Evolutionary conservation across 768 basidiomycete genomes (phyloP), one percentile per base, ranked within the genome.

Genomic region (Kwoniella bestiolae): DNA sequence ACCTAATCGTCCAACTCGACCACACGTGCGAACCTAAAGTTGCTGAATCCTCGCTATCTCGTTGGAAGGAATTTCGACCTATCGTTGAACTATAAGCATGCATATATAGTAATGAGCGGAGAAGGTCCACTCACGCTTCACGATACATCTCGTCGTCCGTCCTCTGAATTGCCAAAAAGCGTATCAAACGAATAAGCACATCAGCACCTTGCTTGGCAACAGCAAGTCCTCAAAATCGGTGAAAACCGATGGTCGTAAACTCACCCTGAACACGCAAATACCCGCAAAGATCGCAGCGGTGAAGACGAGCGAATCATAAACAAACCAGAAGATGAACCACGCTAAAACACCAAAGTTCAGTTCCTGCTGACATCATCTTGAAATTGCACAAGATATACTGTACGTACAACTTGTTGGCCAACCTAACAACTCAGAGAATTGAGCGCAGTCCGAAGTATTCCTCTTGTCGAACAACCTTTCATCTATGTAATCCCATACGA

Each of bases 381-480:
- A n/a, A 47, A n/a, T n/a, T n/a, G n/a, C n/a, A n/a, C n/a, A n/a
- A n/a, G n/a, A 23, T 23, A 21, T 14, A n/a, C 16, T 6, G 6
- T 3, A 79, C 78, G 28, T n/a, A 79, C 79, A 70, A 31, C 71
- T 76, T n/a, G 72, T 68, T 3, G 80, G 75, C 72, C 78, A 80
- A 5, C 80, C 80, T 26, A 82, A 92, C 56, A 97, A 78, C 49
- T 92, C 82, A 18, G 86, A 82, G 77, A 92, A 95, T 74, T 97
- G 94, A 2, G 92, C 91, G 64, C 91, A 91, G 76, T 95, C 94
- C 1, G 92, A 93, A 74, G 93, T 91, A 75, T 95, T 95, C 28
- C 88, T 86, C 83, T 95, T 95, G 76, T 93, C 91, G 82, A 94
- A 96, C 82, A 94, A 92, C 61, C 91, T 86, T 77, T 97, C 94